Evolutionary conservation across 768 basidiomycete genomes (phyloP).

Genomic region (Tulasnella sp.): DNA sequence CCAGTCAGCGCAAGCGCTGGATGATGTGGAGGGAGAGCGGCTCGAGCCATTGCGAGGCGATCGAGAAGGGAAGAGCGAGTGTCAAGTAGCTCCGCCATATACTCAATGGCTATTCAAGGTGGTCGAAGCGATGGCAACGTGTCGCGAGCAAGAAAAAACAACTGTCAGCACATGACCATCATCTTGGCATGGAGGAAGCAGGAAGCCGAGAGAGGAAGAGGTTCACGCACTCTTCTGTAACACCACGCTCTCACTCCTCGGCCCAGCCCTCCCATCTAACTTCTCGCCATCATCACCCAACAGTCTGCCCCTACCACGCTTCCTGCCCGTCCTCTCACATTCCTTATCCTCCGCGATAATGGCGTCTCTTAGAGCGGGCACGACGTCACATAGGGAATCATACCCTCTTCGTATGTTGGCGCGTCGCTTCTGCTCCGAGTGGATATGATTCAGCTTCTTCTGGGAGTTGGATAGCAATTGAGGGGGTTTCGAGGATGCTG

Average conservation of each 20-base stretch:
- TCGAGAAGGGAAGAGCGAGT: slow-evolving; percentile 47
- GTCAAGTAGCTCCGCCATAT: slow-evolving; percentile 55
- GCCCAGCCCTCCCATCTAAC: slow-evolving; percentile 76
- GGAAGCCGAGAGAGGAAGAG: background rate
- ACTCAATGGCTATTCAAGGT: slow-evolving; percentile 67
- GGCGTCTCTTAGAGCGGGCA: slow-evolving; percentile 73
- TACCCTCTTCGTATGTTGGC: slow-evolving; percentile 86
- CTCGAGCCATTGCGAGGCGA: slow-evolving; percentile 51
- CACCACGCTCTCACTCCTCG: slow-evolving; percentile 84
- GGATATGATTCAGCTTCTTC: slow-evolving; percentile 91
- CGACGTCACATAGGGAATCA: slow-evolving; percentile 73
- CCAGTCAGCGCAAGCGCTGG: slow-evolving; percentile 34
- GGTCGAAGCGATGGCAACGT: background rate
- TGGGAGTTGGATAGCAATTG: slow-evolving; percentile 65
- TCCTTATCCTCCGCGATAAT: slow-evolving; percentile 59
- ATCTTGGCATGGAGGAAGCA: background rate
- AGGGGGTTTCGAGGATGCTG: slow-evolving; percentile 22
- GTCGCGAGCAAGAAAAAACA: no score
- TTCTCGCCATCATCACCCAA: slow-evolving; percentile 45
- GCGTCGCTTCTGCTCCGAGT: slow-evolving; percentile 86
- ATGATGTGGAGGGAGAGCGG: slow-evolving; percentile 48
- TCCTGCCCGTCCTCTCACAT: slow-evolving; percentile 28
- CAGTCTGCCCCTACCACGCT: slow-evolving; percentile 14
- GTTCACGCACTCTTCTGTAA: slow-evolving; percentile 64
- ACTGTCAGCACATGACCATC: no score